Base-by-base conservation (phyloP, 768 basidiomycete species). In the Serendipita sp. region DNA sequence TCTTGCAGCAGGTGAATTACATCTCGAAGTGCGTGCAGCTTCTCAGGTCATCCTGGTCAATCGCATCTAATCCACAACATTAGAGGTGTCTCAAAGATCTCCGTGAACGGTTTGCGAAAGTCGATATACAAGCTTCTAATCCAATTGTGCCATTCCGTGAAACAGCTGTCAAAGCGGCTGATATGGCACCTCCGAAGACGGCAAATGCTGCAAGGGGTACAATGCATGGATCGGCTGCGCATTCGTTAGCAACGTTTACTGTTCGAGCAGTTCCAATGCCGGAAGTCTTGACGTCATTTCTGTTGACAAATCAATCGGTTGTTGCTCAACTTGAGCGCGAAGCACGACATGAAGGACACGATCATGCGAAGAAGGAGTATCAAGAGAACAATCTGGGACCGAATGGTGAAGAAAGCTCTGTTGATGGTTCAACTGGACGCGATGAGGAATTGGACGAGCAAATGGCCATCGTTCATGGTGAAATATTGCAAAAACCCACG, bases 61-160 rank as follows among this genome's bases (percentile, higher is more conserved):
- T 20, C 20, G 53, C 48, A 42, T 33, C 28, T 44, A 24, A 9
- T 60, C 33, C 9, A 42, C 13, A 7, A 14, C 2, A 38, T 38
- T 4, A 97, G 93, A 83, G 96, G 65, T 99, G 96, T 72, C 74
- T 98, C 44, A 95, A 92, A 73, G 96, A 98, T 72, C 76, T 99
- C n/a, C 81, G 88, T 22, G 96, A 98, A 71, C 80, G 96, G 41
- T 98, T 97, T 72, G 95, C 96, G 2, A 81, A 84, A 64, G 83
- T 97, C 38, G 90, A 90, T 51, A 93, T 99, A 31, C 91, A 93
- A 67, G 85, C 87, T 1, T 97, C 94, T 1, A 84, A 92, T 68
- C 93, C 94, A 0, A 97, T 98, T 63, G 96, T 99, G 2, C 96
- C 95, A 11, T 99, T 97, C 77, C 81, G 96, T 42, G 96, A 98